Evolutionary conservation across 1,284 basidiomycete genomes (phyloP).

Genomic region (Xerocomus cyaneibrunnescens): DNA sequence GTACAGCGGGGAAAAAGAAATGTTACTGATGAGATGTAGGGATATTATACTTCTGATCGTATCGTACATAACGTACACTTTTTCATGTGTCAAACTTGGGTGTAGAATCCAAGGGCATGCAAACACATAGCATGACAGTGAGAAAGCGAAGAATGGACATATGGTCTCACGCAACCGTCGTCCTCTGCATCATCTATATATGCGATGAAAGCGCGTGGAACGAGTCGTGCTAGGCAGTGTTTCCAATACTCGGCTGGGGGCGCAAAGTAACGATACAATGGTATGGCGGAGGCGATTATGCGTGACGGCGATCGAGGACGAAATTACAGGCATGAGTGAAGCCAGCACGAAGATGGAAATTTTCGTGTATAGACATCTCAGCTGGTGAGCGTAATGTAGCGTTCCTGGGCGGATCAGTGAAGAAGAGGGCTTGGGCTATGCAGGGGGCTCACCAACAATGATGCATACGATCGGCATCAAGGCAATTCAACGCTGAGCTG

Average conservation of each 20-base stretch:
- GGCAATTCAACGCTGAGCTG: constrained; percentile 3
- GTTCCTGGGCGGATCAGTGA: constrained; percentile 10
- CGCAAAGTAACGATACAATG: constrained; percentile 16
- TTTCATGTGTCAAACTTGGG: constrained; percentile 13
- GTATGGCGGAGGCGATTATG: constrained; percentile 11
- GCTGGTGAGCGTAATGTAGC: constrained; percentile 18
- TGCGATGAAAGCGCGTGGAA: constrained; percentile 9
- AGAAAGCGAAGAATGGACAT: constrained; percentile 24
- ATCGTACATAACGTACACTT: constrained; percentile 34
- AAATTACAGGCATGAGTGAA: constrained; percentile 19
- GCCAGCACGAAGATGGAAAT: constrained; percentile 19
- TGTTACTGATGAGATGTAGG: constrained; percentile 18
- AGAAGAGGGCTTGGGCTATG: background rate
- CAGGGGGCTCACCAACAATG: constrained; percentile 19
- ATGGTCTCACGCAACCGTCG: constrained; percentile 17
- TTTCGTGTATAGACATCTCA: constrained; percentile 25
- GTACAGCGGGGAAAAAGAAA: background rate
- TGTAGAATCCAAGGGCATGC: constrained; percentile 23
- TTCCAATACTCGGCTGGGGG: constrained; percentile 5
- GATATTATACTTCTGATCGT: constrained; percentile 31
- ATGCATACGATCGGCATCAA: constrained; percentile 7
- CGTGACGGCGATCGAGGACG: constrained; percentile 9
- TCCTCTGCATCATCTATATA: constrained; percentile 24
- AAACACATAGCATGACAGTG: constrained; percentile 15
- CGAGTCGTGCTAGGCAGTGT: constrained; percentile 1